Evolutionary conservation across 2,329 filamentous ascomycete genomes (phyloP).

Genomic region (Cercospora sojina): DNA sequence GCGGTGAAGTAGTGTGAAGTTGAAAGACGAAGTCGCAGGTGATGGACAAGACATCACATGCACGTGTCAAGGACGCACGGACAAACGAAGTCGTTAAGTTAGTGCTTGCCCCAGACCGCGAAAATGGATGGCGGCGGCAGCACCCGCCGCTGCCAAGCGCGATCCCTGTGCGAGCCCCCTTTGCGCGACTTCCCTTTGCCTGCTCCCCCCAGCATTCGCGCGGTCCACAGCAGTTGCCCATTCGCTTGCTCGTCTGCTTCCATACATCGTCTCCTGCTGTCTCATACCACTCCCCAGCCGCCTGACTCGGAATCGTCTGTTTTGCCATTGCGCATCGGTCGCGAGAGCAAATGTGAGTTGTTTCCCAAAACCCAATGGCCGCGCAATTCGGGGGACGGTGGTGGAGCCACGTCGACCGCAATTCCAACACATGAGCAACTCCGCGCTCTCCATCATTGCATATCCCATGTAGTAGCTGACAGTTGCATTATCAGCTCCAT

Average conservation of each 20-base stretch:
- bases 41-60: slow-evolving; percentile 10
- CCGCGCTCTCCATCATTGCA: neutral
- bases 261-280: slow-evolving; percentile 3
- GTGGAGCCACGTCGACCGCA: slow-evolving; percentile 15
- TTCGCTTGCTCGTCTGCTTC: neutral
- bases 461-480: neutral
- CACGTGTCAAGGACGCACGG: neutral
- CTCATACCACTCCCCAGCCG: neutral
- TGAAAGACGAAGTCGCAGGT: neutral
- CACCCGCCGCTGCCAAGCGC: slow-evolving; percentile 8
- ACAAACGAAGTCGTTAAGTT: slow-evolving; percentile 2
- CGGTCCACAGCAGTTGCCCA: slow-evolving; percentile 16
- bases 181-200: slow-evolving; percentile 21
- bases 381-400: slow-evolving; percentile 10
- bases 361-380: neutral
- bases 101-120: slow-evolving; percentile 1
- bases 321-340: neutral
- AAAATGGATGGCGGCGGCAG: slow-evolving; percentile 9
- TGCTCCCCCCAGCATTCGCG: slow-evolving; percentile 21
- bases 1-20: neutral
- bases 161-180: slow-evolving; percentile 21
- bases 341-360: slow-evolving; percentile 17
- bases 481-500: neutral
- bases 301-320: neutral
- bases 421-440: neutral